Percentiles rank a stretch among this genome's conserved stretches.
Evolutionary conservation across 768 basidiomycete species (phyloP).

Genomic region (Termitomyces heimii): DNA sequence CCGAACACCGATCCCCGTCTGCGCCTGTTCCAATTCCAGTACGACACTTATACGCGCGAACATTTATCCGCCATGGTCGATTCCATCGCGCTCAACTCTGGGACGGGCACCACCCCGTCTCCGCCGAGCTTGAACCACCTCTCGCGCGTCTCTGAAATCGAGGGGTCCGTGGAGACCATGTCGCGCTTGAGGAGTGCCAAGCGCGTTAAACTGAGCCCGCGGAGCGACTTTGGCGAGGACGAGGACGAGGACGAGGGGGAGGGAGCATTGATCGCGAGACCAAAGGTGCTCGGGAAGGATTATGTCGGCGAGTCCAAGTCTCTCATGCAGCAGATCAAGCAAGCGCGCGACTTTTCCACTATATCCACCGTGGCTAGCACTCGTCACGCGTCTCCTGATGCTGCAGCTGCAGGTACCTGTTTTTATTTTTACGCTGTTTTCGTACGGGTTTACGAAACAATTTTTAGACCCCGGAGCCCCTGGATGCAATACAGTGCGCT

Average conservation of each 20-base stretch:
- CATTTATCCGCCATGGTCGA: constrained; percentile 93
- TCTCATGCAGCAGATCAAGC: constrained; percentile 77
- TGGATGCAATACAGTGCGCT: constrained; percentile 21
- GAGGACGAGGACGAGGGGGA: constrained; percentile 33
- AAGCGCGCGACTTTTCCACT: constrained; percentile 72
- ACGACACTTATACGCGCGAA: constrained; percentile 94
- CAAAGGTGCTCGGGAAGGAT: constrained; percentile 46
- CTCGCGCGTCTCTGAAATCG: constrained; percentile 43
- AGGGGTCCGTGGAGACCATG: constrained; percentile 30
- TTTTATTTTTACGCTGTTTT: not conserved
- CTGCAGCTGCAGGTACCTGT: constrained; percentile 16
- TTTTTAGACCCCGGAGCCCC: constrained; percentile 16
- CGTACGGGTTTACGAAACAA: not conserved
- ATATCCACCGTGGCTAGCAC: constrained; percentile 54
- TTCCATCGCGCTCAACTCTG: constrained; percentile 81
- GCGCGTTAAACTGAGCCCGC: constrained; percentile 72
- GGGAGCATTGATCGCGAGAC: constrained; percentile 41
- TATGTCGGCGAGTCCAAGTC: constrained; percentile 74
- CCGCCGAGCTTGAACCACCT: constrained; percentile 41
- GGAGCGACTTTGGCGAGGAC: constrained; percentile 52
- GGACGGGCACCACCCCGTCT: constrained; percentile 37
- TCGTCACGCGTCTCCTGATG: constrained; percentile 16
- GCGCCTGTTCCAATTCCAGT: constrained; percentile 87
- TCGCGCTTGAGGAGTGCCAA: constrained; percentile 71
- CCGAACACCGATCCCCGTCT: constrained; percentile 66